Conservation (phyloP, 164 flowering plant genomes). For the Brasenia schreberi region DNA sequence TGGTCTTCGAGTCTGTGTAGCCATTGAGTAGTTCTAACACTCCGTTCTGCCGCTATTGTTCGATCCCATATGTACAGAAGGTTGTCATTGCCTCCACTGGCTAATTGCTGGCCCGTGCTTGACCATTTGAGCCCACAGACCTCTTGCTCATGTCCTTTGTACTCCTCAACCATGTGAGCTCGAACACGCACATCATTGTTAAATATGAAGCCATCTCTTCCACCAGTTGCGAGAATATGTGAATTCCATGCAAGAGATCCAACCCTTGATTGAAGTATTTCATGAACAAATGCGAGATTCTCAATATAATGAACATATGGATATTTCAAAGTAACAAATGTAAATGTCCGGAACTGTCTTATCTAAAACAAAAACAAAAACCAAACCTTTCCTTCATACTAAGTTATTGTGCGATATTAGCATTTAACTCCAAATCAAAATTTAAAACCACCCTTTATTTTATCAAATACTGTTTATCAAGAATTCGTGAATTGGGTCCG, state of each 20-base stretch:
- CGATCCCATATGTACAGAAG: constrained; percentile 53
- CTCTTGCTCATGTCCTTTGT: constrained; percentile 46
- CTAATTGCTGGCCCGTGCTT: constrained; percentile 45
- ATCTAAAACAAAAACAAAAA: no score
- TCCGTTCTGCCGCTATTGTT: constrained; percentile 21
- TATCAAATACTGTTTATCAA: no score
- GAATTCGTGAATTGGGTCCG: no score
- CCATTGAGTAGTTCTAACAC: constrained; percentile 25
- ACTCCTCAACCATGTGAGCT: constrained; percentile 34
- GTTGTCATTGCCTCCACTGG: constrained; percentile 67
- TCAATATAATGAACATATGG: no score
- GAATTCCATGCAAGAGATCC: constrained; percentile 54
- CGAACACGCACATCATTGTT: constrained; percentile 57
- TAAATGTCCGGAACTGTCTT: no score
- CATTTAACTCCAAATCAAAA: no score
- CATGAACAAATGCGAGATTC: no score
- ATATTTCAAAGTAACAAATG: no score
- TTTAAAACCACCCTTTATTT: no score
- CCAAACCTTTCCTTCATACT: no score
- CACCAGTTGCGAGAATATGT: constrained; percentile 47
- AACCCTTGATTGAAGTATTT: constrained; percentile 22
- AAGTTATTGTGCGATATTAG: no score
- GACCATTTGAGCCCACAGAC: constrained; percentile 68
- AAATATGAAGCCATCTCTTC: constrained; percentile 39
- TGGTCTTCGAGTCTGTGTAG: constrained; percentile 57